A percentile compares a stretch with the other conserved stretches of the same genome.
These are phyloP conservation scores for Colletotrichum melonis DNA, from an alignment of 2,329 filamentous ascomycete genomes.

Conservation along the genomic window DNA sequence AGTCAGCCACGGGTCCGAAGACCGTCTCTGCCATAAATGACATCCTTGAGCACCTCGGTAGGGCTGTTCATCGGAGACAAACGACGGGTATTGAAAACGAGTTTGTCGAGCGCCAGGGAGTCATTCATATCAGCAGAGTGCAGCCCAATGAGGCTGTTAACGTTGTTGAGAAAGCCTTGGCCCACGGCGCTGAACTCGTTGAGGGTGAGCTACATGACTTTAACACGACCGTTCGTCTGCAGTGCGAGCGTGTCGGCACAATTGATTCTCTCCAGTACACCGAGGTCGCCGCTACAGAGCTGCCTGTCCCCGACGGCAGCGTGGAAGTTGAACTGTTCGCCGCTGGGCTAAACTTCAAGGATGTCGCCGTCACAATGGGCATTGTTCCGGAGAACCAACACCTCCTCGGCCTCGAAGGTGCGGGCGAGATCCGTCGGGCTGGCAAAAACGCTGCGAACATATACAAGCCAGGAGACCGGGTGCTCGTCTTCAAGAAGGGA, in stretches of 20 bases:
- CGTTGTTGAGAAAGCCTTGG: no score
- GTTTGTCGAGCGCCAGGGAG: constrained; percentile 41
- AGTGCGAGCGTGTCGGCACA: not conserved
- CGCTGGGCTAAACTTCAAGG: constrained; percentile 14
- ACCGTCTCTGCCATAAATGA: constrained; percentile 4
- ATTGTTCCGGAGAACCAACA: not conserved
- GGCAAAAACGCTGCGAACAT: not conserved
- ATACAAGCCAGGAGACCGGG: not conserved
- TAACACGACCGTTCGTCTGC: not conserved
- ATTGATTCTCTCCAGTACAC: not conserved
- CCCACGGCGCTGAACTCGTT: no score
- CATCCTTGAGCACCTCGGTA: not conserved
- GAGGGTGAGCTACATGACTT: not conserved
- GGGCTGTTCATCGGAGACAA: not conserved
- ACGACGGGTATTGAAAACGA: constrained; percentile 38
- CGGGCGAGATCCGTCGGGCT: not conserved
- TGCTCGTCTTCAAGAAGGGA: not conserved
- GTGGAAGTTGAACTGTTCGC: not conserved
- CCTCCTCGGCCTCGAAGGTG: constrained; percentile 1
- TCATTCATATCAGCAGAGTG: constrained; percentile 27
- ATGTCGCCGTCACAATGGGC: constrained; percentile 5
- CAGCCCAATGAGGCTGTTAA: no score
- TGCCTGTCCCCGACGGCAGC: not conserved
- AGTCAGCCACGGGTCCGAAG: not conserved
- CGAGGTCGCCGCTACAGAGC: not conserved